Evolutionary conservation across 2,329 filamentous ascomycete species (phyloP), one percentile per base, ranked within the genome.

Genomic region (Ceratocystis smalleyi): DNA sequence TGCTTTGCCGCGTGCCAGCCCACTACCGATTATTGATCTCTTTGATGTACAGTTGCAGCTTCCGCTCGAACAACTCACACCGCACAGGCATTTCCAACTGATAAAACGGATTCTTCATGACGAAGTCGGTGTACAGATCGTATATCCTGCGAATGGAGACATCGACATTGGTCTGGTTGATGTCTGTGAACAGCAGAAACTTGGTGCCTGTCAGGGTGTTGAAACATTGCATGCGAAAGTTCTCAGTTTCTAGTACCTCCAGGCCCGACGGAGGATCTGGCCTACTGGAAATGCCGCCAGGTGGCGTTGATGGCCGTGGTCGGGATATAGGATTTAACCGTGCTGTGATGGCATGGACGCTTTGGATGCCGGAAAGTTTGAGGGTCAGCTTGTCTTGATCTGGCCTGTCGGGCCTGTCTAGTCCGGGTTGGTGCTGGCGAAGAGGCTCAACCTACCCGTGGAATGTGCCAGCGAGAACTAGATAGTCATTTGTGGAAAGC

Each of bases 61-160:
- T 89, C 70, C 91, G 81, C 74, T 99, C 94, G 77, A 96, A 99
- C 70, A 90, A 88, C 72, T 97, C 94, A 75, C 94, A 96, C 67
- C 94, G 81, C 63, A 99, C 84, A 5, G 94, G 94, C 91, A 97
- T 99, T 77, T 99, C 94, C 65, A 96, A 80, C 72, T 94, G 91
- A 76, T 97, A 97, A 73, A 99, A 99, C 0, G 94, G 94, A 74
- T 99, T 99, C 80, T 97, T 99, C 90, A 96, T 97, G 69, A 99
- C 94, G 73, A 89, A 97, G 75, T 99, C 94, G 61, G 89, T 83
- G 77, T 97, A 99, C 62, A 97, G 77, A 74, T 97, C 94, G 74
- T 99, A 97, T 70, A 96, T 86, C 74, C 84, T 87, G 72, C 84
- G 82, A 69, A 96, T 85, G 55, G 92, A 87, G 12, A 83, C 80